These are phyloP conservation scores for Dioszegia aurantiaca DNA, from an alignment of 768 basidiomycete genomes.

Conservation along the genomic window DNA sequence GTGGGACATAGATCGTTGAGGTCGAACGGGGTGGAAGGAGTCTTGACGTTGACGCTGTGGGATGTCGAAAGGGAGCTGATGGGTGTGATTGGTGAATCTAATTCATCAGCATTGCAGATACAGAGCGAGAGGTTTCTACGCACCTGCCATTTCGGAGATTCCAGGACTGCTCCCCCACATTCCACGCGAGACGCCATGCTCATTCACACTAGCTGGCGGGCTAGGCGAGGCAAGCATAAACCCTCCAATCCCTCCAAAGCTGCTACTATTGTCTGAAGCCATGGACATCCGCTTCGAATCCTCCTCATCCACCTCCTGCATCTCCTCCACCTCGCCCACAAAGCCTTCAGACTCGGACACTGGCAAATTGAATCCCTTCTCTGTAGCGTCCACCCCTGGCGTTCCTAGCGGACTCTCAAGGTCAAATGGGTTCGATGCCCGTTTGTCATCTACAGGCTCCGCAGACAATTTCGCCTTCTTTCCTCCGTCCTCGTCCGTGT, in stretches of 20 bases:
- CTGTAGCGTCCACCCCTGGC: slow-evolving; percentile 18
- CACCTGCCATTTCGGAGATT: slow-evolving; percentile 2
- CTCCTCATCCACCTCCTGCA: slow-evolving; percentile 3
- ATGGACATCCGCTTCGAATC: slow-evolving; percentile 23
- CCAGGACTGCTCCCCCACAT: slow-evolving; percentile 18
- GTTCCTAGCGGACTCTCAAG: slow-evolving; percentile 36
- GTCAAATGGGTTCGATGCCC: slow-evolving; percentile 34
- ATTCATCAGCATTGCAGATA: not conserved
- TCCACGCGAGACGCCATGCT: slow-evolving; percentile 4
- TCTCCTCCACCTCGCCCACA: not conserved
- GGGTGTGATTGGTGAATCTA: slow-evolving; percentile 20
- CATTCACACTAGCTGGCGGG: slow-evolving; percentile 5
- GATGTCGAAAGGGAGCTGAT: slow-evolving; percentile 20
- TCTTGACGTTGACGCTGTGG: slow-evolving; percentile 4
- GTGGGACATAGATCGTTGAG: slow-evolving; percentile 1
- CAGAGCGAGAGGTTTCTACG: not conserved
- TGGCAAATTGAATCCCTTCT: slow-evolving; percentile 14
- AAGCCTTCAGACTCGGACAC: not conserved
- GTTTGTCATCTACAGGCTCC: not conserved
- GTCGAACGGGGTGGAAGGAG: slow-evolving; percentile 10
- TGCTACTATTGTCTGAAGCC: slow-evolving; percentile 30
- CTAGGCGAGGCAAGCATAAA: slow-evolving; percentile 42
- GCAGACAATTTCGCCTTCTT: not conserved
- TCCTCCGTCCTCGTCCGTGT: not conserved
- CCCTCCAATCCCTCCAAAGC: slow-evolving; percentile 43